Evolutionary conservation across 495 filamentous ascomycete genomes (phyloP).

Genomic region (Penicillium samsonianum): DNA sequence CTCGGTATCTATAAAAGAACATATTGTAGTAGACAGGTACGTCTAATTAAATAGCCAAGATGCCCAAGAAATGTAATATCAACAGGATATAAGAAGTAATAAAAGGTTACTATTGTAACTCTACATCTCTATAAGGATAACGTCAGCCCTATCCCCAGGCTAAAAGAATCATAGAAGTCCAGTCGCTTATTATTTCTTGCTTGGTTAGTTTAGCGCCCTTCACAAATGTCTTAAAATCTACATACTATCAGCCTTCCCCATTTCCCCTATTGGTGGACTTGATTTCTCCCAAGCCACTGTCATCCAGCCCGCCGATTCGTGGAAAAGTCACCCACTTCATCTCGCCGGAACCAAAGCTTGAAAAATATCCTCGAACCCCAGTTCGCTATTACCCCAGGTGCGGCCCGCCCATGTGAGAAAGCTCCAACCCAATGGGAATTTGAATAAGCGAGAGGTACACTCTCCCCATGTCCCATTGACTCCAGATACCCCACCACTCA

Average conservation of each 20-base stretch:
- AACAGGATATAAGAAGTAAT: background rate
- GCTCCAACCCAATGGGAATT: slow-evolving; percentile 18
- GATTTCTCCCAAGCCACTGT: slow-evolving; percentile 22
- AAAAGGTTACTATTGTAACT: background rate
- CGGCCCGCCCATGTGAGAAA: background rate
- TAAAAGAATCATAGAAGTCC: background rate
- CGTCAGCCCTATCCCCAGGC: background rate
- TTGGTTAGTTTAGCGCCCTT: background rate
- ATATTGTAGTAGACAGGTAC: background rate
- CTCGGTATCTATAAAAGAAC: background rate
- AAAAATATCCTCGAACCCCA: slow-evolving; percentile 44
- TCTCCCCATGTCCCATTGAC: slow-evolving; percentile 20
- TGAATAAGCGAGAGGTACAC: background rate
- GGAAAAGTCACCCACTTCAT: slow-evolving; percentile 27
- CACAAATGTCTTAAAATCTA: slow-evolving; percentile 6
- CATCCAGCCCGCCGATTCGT: slow-evolving; percentile 35
- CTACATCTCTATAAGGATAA: background rate
- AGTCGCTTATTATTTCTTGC: slow-evolving; percentile 8
- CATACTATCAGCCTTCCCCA: slow-evolving; percentile 1
- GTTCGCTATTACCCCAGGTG: slow-evolving; percentile 31
- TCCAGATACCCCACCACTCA: slow-evolving; percentile 37
- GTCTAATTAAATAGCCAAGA: background rate
- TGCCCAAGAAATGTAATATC: background rate
- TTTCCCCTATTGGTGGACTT: slow-evolving; percentile 39
- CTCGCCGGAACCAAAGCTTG: slow-evolving; percentile 23